Base-by-base conservation (phyloP, 371 early-diverging fungal genomes). In the Mucor saturninus region DNA sequence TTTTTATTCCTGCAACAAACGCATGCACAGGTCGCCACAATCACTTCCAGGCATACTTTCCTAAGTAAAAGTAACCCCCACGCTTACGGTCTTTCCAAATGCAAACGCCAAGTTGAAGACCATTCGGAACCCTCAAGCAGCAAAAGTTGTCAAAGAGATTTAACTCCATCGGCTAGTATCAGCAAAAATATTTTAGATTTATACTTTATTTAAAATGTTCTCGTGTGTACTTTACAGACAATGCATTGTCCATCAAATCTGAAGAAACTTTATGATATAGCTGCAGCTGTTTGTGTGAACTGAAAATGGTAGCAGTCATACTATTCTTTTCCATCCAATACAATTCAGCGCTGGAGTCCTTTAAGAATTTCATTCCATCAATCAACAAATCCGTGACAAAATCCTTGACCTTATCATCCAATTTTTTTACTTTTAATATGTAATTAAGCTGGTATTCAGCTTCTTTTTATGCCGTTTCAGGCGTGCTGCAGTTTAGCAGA, bases 141-240 rank as follows among this genome's bases (percentile, higher is more conserved):
- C n/a, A n/a, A n/a, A n/a, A n/a, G n/a, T n/a, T n/a, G n/a, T n/a
- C n/a, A n/a, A n/a, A n/a, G n/a, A n/a, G n/a, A n/a, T n/a, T n/a
- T n/a, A n/a, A n/a, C n/a, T n/a, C n/a, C n/a, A n/a, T n/a, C n/a
- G n/a, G n/a, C 58, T 45, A 49, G 59, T 37, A 49, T 32, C 48
- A 48, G 32, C 49, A 58, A 37, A 58, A 49, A 31, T 56, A 56
- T 56, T 56, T 56, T 56, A 57, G 48, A 57, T 46, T 35, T 28
- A 56, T 28, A 56, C 42, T 56, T 56, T 43, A 43, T 56, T 42
- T 49, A 49, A 49, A 49, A 49, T 49, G 49, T 28, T 49, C 30
- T 28, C 31, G 2, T 46, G 56, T 45, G 31, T 56, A 56, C 42
- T 56, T 56, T 43, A 56, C 56, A 40, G 9, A 28, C 46, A 56